Base-by-base conservation (phyloP, 306 rosid species). In the Cicer pinnatifidum region DNA sequence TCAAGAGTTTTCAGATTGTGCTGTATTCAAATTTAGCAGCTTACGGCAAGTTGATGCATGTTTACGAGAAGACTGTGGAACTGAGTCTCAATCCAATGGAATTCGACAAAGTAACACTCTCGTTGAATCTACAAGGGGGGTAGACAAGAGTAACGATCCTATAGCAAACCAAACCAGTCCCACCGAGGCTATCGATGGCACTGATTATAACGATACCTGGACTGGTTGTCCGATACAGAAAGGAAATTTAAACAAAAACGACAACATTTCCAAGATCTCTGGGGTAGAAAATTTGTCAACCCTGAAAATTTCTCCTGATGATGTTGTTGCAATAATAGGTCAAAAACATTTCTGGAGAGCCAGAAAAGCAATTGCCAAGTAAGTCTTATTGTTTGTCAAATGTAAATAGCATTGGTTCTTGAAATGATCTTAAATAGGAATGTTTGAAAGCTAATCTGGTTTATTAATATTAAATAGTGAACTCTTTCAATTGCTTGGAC, bases 341-440 rank as follows among this genome's bases (percentile, higher is more conserved):
- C 97, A 86, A 82, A 88, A 90, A 75, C 96, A 85, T 81, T 95
- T 95, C 82, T 92, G 96, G 99, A 95, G 89, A 86, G 99, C 99
- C 8, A 90, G 99, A 85, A 91, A 81, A 80, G 97, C 84, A 56
- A 95, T 95, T 69, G 84, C 78, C 84, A 86, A 84, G 99, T 95
- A 92, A 86, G 97, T 81, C 54, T 64, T 11, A 11, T 43, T 77
- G 4, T 53, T 70, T n/a, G 64, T 59, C 48, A 67, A 28, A 28
- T 28, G 35, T 28, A 28, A 28, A 43, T 23, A 19, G 39, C 80
- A 69, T 67, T 11, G 5, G 56, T 84, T 86, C 43, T 64, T 71
- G 9, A 73, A 19, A 71, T 64, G 59, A 63, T 81, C 54, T 78
- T 39, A 64, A 73, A 40, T 15, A 58, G 60, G 64, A 65, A 67